phyloP scores from a whole-genome alignment of 2,329 filamentous ascomycete genomes.

The Alternaria burnsii region DNA sequence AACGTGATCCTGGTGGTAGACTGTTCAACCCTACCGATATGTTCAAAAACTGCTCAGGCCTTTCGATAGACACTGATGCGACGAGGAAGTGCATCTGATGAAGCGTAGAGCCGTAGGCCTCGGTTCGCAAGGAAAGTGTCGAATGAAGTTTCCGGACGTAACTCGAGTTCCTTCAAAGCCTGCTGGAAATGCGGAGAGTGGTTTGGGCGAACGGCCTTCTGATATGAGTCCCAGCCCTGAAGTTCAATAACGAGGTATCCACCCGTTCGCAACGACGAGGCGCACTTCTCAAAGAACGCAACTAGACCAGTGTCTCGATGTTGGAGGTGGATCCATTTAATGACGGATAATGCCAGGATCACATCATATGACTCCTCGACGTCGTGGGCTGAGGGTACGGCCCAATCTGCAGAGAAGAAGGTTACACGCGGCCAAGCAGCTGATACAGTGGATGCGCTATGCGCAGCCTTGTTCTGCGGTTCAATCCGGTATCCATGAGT shows the following conservation, averaged over 20 bases:
- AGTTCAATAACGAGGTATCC: slow-evolving; percentile 48
- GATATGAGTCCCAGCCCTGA: slow-evolving; percentile 50
- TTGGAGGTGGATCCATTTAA: slow-evolving; percentile 52
- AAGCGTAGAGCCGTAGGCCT: slow-evolving; percentile 37
- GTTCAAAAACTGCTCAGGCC: slow-evolving; percentile 19
- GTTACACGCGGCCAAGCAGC: slow-evolving; percentile 38
- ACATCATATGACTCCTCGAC: slow-evolving; percentile 43
- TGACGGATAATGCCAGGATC: slow-evolving; percentile 51
- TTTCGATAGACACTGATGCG: slow-evolving; percentile 48
- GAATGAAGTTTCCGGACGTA: slow-evolving; percentile 48
- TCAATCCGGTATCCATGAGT: slow-evolving; percentile 44
- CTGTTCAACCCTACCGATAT: slow-evolving; percentile 11
- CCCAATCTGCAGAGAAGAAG: slow-evolving; percentile 48
- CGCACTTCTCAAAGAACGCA: slow-evolving; percentile 46
- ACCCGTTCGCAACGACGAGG: slow-evolving; percentile 35
- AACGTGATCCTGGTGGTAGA: slow-evolving; percentile 15
- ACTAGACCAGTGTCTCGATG: slow-evolving; percentile 46
- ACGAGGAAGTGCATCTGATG: slow-evolving; percentile 43
- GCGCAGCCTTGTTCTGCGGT: slow-evolving; percentile 26
- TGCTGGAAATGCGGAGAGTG: slow-evolving; percentile 45
- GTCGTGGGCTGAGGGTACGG: slow-evolving; percentile 34
- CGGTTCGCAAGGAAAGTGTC: slow-evolving; percentile 37
- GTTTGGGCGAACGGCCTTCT: slow-evolving; percentile 45
- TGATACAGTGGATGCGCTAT: slow-evolving; percentile 22
- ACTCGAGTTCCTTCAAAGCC: slow-evolving; percentile 34